Evolutionary conservation across 441 rosid genomes (phyloP), one percentile per base, ranked within the genome.

Genomic region (Raphanus hybrid): DNA sequence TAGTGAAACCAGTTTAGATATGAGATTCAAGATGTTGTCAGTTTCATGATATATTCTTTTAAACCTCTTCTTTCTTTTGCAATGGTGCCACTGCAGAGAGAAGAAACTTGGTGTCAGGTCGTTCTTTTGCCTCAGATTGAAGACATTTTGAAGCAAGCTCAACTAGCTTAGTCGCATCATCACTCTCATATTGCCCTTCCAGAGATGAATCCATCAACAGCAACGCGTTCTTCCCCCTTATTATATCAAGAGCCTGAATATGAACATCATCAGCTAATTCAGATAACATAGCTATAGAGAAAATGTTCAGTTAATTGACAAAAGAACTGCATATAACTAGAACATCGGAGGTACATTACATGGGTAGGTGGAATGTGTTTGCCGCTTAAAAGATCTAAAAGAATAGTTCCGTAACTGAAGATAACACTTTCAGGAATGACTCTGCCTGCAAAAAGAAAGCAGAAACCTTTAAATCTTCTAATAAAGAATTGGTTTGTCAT

Each of bases 61-160:
- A 57, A 57, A 57, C 61, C 61, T 57, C 61, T 57, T 57, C 61
- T 57, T 57, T 57, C 61, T 57, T 57, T 57, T 18, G 61, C 12
- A 57, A 29, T 3, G 61, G 61, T 57, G 61, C 61, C 5, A 57
- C 61, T 57, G 61, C 61, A 57, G 61, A 57, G 61, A 57, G 61
- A 18, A 57, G 61, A 57, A 57, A 57, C 61, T 57, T 57, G 61
- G 61, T 57, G 61, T 57, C 61, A 57, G 61, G 61, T 57, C 61
- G 61, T 7, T 57, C 61, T 20, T 57, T 57, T 20, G 61, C 61
- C 61, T 57, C 61, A 8, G 61, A 57, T 9, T 57, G 61, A 9
- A 57, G 61, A 27, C 61, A 57, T 57, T 57, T 57, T 57, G 61
- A 57, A 57, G 61, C 61, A 57, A 57, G 61, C 61, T 57, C 61